Percentiles rank a stretch among this genome's conserved stretches.
Evolutionary conservation across 2,329 filamentous ascomycete genomes (phyloP).

Genomic region (Amesomyces nigricolor): DNA sequence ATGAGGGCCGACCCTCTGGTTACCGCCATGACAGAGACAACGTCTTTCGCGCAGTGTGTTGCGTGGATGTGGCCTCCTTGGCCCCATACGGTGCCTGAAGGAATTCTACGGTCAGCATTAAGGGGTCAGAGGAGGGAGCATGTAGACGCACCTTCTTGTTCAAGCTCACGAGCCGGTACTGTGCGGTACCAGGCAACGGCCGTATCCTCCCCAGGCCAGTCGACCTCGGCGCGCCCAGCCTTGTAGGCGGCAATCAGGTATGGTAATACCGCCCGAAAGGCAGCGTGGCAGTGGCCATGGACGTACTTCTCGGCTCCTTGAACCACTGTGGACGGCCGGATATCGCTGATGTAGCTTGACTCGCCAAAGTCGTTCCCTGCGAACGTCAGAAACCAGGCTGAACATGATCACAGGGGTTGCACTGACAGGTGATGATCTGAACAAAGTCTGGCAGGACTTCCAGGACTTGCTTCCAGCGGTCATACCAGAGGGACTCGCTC

Average conservation of each 20-base stretch:
- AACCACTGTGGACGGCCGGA: constrained; percentile 39
- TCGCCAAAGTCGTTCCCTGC: constrained; percentile 54
- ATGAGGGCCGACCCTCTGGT: constrained; percentile 32
- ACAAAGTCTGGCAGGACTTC: constrained; percentile 47
- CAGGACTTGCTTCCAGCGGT: constrained; percentile 51
- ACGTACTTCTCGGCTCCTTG: constrained; percentile 45
- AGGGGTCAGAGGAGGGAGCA: background rate
- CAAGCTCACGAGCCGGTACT: constrained; percentile 30
- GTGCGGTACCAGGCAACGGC: constrained; percentile 42
- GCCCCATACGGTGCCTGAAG: constrained; percentile 35
- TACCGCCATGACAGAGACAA: constrained; percentile 40
- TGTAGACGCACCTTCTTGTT: constrained; percentile 33
- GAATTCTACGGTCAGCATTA: background rate
- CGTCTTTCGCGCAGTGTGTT: constrained; percentile 36
- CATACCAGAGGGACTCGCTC: constrained; percentile 49
- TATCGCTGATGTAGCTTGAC: constrained; percentile 51
- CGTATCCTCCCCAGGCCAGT: constrained; percentile 28
- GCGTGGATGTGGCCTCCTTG: constrained; percentile 33
- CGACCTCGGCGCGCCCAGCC: constrained; percentile 33
- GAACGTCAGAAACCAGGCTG: no score
- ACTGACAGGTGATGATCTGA: constrained; percentile 48
- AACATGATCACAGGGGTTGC: background rate
- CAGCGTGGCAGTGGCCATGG: constrained; percentile 42
- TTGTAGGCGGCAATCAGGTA: constrained; percentile 48
- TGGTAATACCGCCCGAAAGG: constrained; percentile 44